Evolutionary conservation across 2,329 filamentous ascomycete genomes (phyloP).

Genomic region (Tolypocladium capitatum): DNA sequence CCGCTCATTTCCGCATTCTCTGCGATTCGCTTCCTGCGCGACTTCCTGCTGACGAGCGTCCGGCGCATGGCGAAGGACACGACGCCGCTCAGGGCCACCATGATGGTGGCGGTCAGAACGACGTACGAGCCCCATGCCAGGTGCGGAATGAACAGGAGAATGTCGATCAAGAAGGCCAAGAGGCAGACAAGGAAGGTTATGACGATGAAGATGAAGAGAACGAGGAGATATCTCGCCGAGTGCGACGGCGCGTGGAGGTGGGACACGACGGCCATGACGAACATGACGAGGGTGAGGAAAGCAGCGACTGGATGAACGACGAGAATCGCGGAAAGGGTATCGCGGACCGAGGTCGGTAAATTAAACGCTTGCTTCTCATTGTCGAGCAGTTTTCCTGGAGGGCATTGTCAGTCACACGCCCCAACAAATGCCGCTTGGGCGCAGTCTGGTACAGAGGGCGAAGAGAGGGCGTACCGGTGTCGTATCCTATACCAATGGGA

Average conservation of each 20-base stretch:
- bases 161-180: slow-evolving; percentile 83
- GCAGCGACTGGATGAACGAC: slow-evolving; percentile 89
- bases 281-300: slow-evolving; percentile 71
- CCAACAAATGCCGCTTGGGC: background rate
- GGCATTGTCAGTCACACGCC: background rate
- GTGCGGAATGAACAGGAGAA: slow-evolving; percentile 88
- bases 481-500: slow-evolving; percentile 70
- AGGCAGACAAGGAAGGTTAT: slow-evolving; percentile 73
- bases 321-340: slow-evolving; percentile 70
- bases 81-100: slow-evolving; percentile 69
- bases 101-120: slow-evolving; percentile 75
- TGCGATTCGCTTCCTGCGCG: slow-evolving; percentile 80
- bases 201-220: slow-evolving; percentile 73
- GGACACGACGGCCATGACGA: slow-evolving; percentile 63
- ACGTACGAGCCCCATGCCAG: slow-evolving; percentile 90
- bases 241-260: slow-evolving; percentile 83
- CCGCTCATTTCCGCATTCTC: slow-evolving; percentile 97
- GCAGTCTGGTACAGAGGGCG: background rate
- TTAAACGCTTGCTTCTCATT: slow-evolving; percentile 36
- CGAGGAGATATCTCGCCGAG: slow-evolving; percentile 76
- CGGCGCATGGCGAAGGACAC: slow-evolving; percentile 92
- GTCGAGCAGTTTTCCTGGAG: slow-evolving; percentile 11
- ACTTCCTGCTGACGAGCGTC: slow-evolving; percentile 80
- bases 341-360: slow-evolving; percentile 36
- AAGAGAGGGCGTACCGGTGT: slow-evolving; percentile 44